Base-by-base conservation (phyloP, 192 early-diverging fungal genomes). In the Oehlia diaphana region DNA sequence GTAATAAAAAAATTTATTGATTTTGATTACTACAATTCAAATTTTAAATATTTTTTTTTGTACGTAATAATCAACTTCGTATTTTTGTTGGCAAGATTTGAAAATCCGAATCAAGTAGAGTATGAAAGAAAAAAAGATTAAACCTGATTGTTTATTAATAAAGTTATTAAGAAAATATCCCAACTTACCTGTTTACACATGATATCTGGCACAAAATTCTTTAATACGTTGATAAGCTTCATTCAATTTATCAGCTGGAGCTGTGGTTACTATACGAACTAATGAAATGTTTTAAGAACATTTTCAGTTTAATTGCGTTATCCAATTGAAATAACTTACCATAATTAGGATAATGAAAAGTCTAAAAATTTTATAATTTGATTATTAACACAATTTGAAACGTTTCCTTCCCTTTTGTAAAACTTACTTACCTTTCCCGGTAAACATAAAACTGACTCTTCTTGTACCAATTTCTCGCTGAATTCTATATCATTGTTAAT, bases 381-480 rank as follows among this genome's bases (percentile, higher is more conserved):
- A 69, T 16, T 10, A 70, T 31, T 63, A 19, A 42, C 37, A 74
- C 21, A 3, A 5, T 23, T n/a, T 66, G 5, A 28, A 33, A 0
- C 14, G 12, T 14, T 66, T 14, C 0, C 26, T 35, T 16, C 23
- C 31, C 16, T 66, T 31, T 14, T 33, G 8, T 33, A 13, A 33
- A 66, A 28, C 64, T 68, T 84, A 92, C 91, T 68, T 84, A 92
- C 91, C 78, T 88, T 84, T 23, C 96, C 96, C 35, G 96, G 95
- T 69, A 97, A 85, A 73, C 93, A 92, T 76, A 94, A 87, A 16
- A 97, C 96, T 33, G 89, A 91, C 82, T 97, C 93, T 81, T 97
- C 96, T 68, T 89, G 88, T 63, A 92, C 86, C 70, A 97, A 87
- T 84, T 92, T 93, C 82, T 92, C 88, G 42, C 90, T 92, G 81